Evolutionary conservation across 306 rosid genomes (phyloP), one percentile per base, ranked within the genome.

Genomic region (Lablab purpureus): DNA sequence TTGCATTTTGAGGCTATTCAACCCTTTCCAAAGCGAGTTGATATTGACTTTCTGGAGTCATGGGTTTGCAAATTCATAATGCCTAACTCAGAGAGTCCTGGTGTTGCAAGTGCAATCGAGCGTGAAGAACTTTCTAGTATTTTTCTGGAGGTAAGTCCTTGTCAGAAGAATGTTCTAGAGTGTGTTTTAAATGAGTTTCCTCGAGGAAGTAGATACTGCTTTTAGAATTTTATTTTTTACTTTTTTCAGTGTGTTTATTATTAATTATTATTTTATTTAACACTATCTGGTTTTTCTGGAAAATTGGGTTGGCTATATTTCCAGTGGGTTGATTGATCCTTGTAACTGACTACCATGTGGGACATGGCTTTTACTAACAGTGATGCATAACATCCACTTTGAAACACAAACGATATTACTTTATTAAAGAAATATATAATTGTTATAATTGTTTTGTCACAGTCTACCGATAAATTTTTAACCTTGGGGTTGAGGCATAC

Each of bases 51-150:
- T 80, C 52, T 96, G 43, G 97, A 96, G 75, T 89, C 97, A 3
- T 79, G 90, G 81, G 94, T 93, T 66, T 81, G 84, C 60, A 96
- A 93, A 88, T 90, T 88, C 81, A 77, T 96, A 77, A 88, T 77
- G 70, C 96, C 99, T 27, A 89, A 74, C 73, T 34, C 87, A 30
- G 99, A 93, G 84, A 93, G 37, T 75, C 67, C 84, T 73, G 76
- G 66, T 43, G 78, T 76, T 69, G 87, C 90, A 0, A 93, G 90
- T 78, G 85, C 96, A 64, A 59, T 83, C 7, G 97, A 93, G 55
- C 93, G 97, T 73, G 99, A 96, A 73, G 98, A 93, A 77, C 84
- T 96, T 67, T 96, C 99, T 51, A 82, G 90, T 88, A 96, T 96
- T 60, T 96, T 81, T 85, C 81, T 96, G 81, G 99, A 96, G 97